A percentile compares a stretch with the other conserved stretches of the same genome.
Evolutionary conservation across 108 stramenopile species (phyloP).

Genomic region (Poteriospumella lacustris): DNA sequence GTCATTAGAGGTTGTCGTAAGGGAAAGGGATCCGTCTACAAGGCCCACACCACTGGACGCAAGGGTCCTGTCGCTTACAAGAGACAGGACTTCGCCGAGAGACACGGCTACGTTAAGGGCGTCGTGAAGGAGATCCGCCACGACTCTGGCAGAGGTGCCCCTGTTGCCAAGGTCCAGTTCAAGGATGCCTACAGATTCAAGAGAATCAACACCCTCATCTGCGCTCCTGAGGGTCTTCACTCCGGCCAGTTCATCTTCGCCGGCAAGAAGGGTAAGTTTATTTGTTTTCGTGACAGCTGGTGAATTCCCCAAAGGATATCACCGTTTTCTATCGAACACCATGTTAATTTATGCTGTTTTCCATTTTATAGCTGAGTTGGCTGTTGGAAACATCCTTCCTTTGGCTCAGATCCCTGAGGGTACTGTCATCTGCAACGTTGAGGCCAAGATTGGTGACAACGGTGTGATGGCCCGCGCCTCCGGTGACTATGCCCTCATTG

Average conservation of each 20-base stretch:
- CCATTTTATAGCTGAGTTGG: conserved; percentile 62
- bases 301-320: neutral
- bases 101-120: conserved; percentile 92
- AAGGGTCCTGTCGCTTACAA: conserved; percentile 98
- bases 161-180: conserved; percentile 95
- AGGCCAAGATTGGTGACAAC: conserved; percentile 87
- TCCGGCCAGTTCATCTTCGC: conserved; percentile 97
- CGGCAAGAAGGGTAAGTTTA: conserved; percentile 78
- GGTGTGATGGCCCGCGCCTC: conserved; percentile 90
- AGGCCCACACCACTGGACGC: conserved; percentile 86
- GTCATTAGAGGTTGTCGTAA: conserved; percentile 61
- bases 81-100: conserved; percentile 89
- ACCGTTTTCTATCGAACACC: neutral
- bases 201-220: conserved; percentile 82
- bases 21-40: conserved; percentile 94
- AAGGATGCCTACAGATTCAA: conserved; percentile 94
- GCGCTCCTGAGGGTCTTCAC: conserved; percentile 98
- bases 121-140: conserved; percentile 97
- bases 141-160: conserved; percentile 96
- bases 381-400: conserved; percentile 93
- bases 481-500: conserved; percentile 93
- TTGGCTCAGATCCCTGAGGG: conserved; percentile 90
- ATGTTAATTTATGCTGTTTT: conserved; percentile 18
- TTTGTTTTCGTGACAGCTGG: neutral
- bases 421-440: conserved; percentile 97